phyloP scores from a whole-genome alignment of 257 asterid genomes.

The Solanum bulbocastanum region DNA sequence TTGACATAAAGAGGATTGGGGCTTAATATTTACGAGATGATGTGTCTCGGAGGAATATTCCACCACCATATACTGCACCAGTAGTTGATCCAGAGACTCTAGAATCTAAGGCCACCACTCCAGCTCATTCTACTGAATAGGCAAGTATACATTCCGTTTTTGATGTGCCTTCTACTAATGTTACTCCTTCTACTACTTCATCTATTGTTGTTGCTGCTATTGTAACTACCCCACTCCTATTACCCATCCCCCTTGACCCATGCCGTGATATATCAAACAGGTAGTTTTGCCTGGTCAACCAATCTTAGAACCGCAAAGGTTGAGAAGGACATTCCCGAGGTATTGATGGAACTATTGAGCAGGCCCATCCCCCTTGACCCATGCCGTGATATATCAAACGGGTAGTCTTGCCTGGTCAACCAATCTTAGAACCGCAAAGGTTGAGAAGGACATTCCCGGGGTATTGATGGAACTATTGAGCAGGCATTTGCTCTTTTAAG shows the following conservation, averaged over 20 bases:
- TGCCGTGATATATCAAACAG: neutral
- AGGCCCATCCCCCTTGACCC: neutral
- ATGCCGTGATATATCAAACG: neutral
- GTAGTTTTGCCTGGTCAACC: neutral
- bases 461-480: neutral
- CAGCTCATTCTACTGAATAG: neutral
- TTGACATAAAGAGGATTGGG: no score
- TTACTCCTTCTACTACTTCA: neutral
- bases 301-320: neutral
- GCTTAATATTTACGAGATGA: no score
- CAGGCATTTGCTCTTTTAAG: neutral
- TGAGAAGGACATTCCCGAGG: neutral
- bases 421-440: neutral
- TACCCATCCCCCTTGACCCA: neutral
- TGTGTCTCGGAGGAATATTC: no score
- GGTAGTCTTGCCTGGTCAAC: neutral
- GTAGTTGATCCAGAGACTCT: no score
- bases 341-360: neutral
- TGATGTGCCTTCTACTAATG: neutral
- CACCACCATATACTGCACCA: no score
- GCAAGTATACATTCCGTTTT: neutral
- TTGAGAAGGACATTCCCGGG: neutral
- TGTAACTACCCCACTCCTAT: no score
- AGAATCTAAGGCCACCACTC: neutral
- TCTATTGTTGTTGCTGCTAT: no score